Evolutionary conservation across 345 rosid genomes (phyloP).

Genomic region (Trapa incisa): DNA sequence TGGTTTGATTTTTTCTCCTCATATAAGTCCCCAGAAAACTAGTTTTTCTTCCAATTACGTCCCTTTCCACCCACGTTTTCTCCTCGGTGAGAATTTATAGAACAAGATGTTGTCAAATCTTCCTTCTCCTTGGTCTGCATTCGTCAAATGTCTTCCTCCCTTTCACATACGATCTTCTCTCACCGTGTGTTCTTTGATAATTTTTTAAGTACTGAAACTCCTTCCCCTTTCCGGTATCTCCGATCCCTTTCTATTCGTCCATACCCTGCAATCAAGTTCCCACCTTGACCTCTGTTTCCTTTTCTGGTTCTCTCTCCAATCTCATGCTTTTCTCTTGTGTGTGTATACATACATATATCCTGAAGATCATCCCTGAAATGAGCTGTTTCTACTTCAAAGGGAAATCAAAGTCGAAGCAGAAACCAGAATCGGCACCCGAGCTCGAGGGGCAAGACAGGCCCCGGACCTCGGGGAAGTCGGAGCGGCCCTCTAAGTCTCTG

Average conservation of each 20-base stretch:
- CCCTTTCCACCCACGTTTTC: too few relatives aligned
- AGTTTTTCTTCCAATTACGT: too few relatives aligned
- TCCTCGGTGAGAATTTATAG: too few relatives aligned
- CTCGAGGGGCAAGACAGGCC: constrained; percentile 13
- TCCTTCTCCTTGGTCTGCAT: too few relatives aligned
- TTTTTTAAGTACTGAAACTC: too few relatives aligned
- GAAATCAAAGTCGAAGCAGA: constrained; percentile 27
- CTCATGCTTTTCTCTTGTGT: background rate
- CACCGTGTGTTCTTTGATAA: too few relatives aligned
- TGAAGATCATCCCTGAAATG: constrained; percentile 4
- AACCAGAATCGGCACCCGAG: constrained; percentile 46
- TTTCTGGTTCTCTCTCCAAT: background rate
- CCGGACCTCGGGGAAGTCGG: constrained; percentile 10
- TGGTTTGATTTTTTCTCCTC: too few relatives aligned
- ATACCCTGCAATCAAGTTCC: background rate
- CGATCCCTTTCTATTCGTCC: background rate
- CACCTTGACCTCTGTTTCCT: background rate
- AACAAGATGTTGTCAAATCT: too few relatives aligned
- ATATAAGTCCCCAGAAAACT: too few relatives aligned
- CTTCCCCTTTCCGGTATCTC: too few relatives aligned
- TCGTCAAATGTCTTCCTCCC: too few relatives aligned
- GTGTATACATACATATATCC: background rate
- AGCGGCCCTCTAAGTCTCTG: constrained; percentile 28
- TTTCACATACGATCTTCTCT: too few relatives aligned
- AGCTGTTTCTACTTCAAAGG: constrained; percentile 26